Evolutionary conservation across 345 rosid genomes (phyloP).

Genomic region (Bruguiera sexangula): DNA sequence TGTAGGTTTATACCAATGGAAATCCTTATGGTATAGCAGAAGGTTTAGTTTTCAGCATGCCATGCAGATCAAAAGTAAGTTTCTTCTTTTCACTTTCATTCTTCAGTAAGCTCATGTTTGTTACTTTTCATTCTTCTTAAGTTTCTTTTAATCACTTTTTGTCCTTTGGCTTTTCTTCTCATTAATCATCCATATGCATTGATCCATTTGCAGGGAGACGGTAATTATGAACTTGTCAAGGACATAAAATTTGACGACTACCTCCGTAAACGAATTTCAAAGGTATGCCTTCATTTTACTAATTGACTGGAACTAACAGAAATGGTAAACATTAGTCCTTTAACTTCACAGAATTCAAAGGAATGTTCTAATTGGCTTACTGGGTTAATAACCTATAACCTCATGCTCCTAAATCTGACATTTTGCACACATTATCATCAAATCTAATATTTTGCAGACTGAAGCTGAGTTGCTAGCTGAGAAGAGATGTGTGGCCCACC

Average conservation of each 20-base stretch:
- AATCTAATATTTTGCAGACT: constrained; percentile 38
- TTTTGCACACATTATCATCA: too few relatives aligned
- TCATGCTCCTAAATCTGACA: too few relatives aligned
- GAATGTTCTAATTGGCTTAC: not conserved
- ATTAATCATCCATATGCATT: not conserved
- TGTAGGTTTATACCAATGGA: constrained; percentile 80
- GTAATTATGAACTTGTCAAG: constrained; percentile 89
- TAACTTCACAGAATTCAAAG: not conserved
- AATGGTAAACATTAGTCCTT: not conserved
- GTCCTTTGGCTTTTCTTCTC: not conserved
- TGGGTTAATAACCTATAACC: too few relatives aligned
- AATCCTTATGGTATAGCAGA: constrained; percentile 88
- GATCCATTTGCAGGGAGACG: constrained; percentile 65
- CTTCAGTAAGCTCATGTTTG: not conserved
- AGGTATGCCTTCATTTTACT: constrained; percentile 40
- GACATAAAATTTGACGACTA: constrained; percentile 79
- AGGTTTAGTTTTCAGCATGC: constrained; percentile 93
- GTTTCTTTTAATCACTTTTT: not conserved
- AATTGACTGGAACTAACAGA: not conserved
- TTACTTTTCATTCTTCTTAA: not conserved
- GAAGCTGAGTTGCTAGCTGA: constrained; percentile 92
- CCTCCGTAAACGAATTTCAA: constrained; percentile 67
- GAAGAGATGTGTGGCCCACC: constrained; percentile 96
- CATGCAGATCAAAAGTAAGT: constrained; percentile 89
- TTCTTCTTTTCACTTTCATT: not conserved